Evolutionary conservation across 1,139 yeast genomes (phyloP), one percentile per base, ranked within the genome.

Genomic region (Spencermartinsiella ligniputridi): DNA sequence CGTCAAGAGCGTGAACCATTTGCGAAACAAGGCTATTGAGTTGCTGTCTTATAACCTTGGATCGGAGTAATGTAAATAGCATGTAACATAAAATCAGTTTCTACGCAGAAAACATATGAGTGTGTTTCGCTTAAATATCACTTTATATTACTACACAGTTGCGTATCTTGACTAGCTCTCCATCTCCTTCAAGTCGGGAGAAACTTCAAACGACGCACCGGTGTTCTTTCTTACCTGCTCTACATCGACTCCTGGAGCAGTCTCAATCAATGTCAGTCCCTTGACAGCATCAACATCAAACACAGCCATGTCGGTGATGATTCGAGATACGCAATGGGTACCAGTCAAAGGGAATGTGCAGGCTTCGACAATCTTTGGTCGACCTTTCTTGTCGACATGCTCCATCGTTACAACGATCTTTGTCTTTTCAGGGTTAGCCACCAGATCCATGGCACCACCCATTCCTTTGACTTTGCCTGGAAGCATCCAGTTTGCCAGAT

Each of bases 1-100:
- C 68, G 81, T 86, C 69, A 92, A 92, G 67, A 80, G 94, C 49
- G 85, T 92, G 47, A 77, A 92, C 63, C 81, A 88, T 45, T 74
- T 92, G 65, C 85, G 81, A 67, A 82, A 82, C 62, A 92, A 92
- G 70, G 96, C 95, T 30, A 83, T 81, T 54, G 83, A 83, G 61
- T 74, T 89, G 41, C 60, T 67, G 11, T 44, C 50, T n/a, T 53
- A 53, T 38, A 53, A 52, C 33, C 45, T 51, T 18, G 39, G 35
- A 13, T 19, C 22, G 18, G 20, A 25, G n/a, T 21, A 17, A 22
- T 11, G 11, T 22, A 22, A 6, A 22, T 22, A 22, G 6, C 6
- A 22, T 22, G 6, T 6, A 6, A 22, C 11, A 22, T 6, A 22
- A 22, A 11, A 22, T 22, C 6, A 22, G 11, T 22, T 22, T 22